These are phyloP conservation scores for Dillenia turbinata DNA, from an alignment of 164 flowering plant species.

Conservation along the genomic window DNA sequence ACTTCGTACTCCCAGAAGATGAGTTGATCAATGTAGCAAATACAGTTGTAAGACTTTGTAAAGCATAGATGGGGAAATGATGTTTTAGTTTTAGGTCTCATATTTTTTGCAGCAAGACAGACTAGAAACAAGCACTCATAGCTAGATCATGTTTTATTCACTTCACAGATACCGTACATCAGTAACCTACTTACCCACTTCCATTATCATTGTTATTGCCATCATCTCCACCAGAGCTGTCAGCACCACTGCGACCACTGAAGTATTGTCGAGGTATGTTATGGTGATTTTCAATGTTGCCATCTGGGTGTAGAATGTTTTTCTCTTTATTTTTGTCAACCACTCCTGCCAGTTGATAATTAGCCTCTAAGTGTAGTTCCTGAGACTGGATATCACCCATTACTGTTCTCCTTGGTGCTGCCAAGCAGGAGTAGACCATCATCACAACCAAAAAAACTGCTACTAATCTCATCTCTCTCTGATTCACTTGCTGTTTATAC, in stretches of 20 bases:
- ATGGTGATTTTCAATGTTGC: conserved; percentile 26
- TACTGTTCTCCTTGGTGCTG: conserved; percentile 6
- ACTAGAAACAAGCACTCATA: no score
- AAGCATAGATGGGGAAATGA: no score
- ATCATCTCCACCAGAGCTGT: conserved; percentile 4
- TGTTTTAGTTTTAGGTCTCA: no score
- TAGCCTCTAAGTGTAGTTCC: not conserved
- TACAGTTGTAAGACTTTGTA: no score
- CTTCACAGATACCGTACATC: no score
- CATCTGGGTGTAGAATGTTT: conserved; percentile 4
- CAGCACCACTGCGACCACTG: conserved; percentile 6
- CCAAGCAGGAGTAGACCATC: conserved; percentile 15
- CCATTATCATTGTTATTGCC: conserved; percentile 9
- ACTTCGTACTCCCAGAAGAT: no score
- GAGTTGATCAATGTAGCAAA: no score
- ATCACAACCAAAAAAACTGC: conserved; percentile 13
- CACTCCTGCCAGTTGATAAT: conserved; percentile 4
- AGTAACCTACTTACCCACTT: conserved; percentile 6
- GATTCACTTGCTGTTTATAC: not conserved
- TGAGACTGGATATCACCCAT: conserved; percentile 6
- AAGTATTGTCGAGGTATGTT: conserved; percentile 25
- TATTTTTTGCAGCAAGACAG: no score
- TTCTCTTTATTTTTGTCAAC: not conserved
- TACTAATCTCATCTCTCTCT: conserved; percentile 9
- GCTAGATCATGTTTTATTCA: no score